Evolutionary conservation across 116 monocot genomes (phyloP), one percentile per base, ranked within the genome.

Genomic region (Trichopus zeylanicus): DNA sequence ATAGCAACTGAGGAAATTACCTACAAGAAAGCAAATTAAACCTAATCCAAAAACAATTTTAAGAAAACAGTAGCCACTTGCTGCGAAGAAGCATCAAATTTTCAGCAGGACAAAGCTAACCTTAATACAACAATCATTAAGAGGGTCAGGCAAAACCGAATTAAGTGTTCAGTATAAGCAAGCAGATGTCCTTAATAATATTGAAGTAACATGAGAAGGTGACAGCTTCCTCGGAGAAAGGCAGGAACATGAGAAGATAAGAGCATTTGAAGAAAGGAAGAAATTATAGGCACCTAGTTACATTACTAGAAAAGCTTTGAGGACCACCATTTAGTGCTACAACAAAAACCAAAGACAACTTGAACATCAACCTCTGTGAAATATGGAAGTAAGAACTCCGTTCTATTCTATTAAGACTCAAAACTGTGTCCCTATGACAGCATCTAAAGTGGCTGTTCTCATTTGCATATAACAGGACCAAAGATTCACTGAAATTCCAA

Each of bases 1-100:
- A 61, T 48, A 39, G 53, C 30, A 73, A 28, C 67, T 65, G 38
- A 72, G 53, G 83, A 61, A 67, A 61, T 66, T 63, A 78, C 83
- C 83, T 91, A 74, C 31, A 60, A 73, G 11, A 49, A 23, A 72
- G 7, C 26, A 58, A 8, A 6, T 48, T 47, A 37, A 32, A 42
- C 27, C 27, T 31, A 56, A 46, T n/a, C n/a, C n/a, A n/a, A n/a
- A n/a, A n/a, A n/a, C n/a, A n/a, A 26, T 8, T 9, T 18, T 6
- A 8, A 16, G 46, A 26, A 7, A 5, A 7, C 26, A 59, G 33
- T 13, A 37, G 25, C 2, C 1, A 22, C 51, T 16, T 42, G 42
- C 13, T 42, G 12, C 13, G 42, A n/a, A 1, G 13, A 42, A 1
- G 42, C 18, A 42, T 42, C 13, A n/a, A 42, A 42, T 42, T 3